Evolutionary conservation across 176 grass and related monocot species (phyloP).

Genomic region (Zea mays): Zm-B73-REFERENCE-NAM-5.0 NC_050098.1:210848501-210849000

Average conservation of each 20-base stretch:
- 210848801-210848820: no score
- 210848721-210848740: no score
- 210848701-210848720: no score
- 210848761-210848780: slow-evolving; percentile 16
- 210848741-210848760: no score
- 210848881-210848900: background rate
- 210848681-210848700: no score
- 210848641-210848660: no score
- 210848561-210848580: background rate
- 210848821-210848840: background rate
- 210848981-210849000: no score
- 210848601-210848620: slow-evolving; percentile 26
- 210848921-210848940: background rate
- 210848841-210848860: background rate
- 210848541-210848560: background rate
- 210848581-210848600: background rate
- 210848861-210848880: background rate
- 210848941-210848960: slow-evolving; percentile 3
- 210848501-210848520: background rate
- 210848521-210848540: background rate
- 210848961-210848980: background rate
- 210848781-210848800: background rate
- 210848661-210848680: no score
- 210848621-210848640: background rate
- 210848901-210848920: slow-evolving; percentile 16